phyloP scores from a whole-genome alignment of 140 eudicot species.

The Stevia rebaudiana region DNA sequence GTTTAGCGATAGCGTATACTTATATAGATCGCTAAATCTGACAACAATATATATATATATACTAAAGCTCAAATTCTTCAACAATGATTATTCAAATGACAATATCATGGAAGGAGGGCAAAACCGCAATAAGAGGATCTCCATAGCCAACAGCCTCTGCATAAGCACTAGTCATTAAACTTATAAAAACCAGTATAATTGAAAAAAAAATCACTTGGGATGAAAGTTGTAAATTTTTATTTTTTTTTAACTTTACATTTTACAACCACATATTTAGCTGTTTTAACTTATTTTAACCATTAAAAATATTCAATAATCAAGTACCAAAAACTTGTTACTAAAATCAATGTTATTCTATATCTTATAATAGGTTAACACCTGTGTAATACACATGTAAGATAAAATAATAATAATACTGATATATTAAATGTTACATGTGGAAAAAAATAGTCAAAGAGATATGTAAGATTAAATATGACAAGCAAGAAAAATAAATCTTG shows the following conservation, averaged over 20 bases:
- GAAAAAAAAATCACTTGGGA: background rate
- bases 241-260: background rate
- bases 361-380: background rate
- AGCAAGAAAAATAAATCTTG: too few species aligned
- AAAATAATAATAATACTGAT: too few species aligned
- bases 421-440: too few species aligned
- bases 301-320: background rate
- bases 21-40: background rate
- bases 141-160: slow-evolving; percentile 94
- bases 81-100: background rate
- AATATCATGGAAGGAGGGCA: slow-evolving; percentile 68
- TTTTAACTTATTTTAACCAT: background rate
- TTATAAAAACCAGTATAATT: background rate
- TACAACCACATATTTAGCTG: background rate
- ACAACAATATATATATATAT: background rate
- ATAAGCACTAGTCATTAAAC: slow-evolving; percentile 2
- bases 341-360: background rate
- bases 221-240: background rate
- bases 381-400: too few species aligned
- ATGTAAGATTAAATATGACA: too few species aligned
- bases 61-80: background rate
- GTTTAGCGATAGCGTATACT: background rate
- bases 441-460: too few species aligned
- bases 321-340: background rate
- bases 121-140: slow-evolving; percentile 72